A percentile compares a stretch with the other conserved stretches of the same genome.
Evolutionary conservation across 345 rosid genomes (phyloP).

Genomic region (Euphorbia pulcherrima): DNA sequence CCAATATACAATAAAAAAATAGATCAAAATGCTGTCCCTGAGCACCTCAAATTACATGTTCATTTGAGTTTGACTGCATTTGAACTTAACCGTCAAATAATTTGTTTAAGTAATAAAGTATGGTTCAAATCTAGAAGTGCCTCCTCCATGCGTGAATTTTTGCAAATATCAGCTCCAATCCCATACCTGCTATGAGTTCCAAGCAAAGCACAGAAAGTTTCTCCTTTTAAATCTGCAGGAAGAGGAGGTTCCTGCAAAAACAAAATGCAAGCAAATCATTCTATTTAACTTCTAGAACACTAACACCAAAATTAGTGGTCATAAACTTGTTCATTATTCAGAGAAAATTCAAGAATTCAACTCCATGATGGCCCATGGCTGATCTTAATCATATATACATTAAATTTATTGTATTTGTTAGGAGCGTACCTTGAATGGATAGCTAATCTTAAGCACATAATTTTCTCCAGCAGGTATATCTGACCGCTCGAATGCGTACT

Average conservation of each 20-base stretch:
- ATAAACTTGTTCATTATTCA: conserved; percentile 4
- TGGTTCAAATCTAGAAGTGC: conserved; percentile 5
- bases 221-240: conserved; percentile 79
- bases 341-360: conserved; percentile 6
- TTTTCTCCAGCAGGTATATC: conserved; percentile 81
- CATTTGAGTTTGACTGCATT: not conserved
- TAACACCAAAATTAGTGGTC: not conserved
- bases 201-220: conserved; percentile 69
- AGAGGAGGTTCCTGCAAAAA: conserved; percentile 74
- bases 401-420: not conserved
- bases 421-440: conserved; percentile 75
- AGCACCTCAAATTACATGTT: not conserved
- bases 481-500: conserved; percentile 72
- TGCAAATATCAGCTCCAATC: not conserved
- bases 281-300: not conserved
- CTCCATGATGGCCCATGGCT: not conserved
- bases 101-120: not conserved
- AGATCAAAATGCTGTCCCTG: not conserved
- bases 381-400: not conserved
- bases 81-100: not conserved
- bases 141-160: not conserved
- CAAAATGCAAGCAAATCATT: not conserved
- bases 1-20: conserved; percentile 6
- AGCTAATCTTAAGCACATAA: conserved; percentile 78
- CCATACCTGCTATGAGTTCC: conserved; percentile 85